Evolutionary conservation across 371 early-diverging fungal genomes (phyloP), one percentile per base, ranked within the genome.

Genomic region (Conidiobolus incongruus): DNA sequence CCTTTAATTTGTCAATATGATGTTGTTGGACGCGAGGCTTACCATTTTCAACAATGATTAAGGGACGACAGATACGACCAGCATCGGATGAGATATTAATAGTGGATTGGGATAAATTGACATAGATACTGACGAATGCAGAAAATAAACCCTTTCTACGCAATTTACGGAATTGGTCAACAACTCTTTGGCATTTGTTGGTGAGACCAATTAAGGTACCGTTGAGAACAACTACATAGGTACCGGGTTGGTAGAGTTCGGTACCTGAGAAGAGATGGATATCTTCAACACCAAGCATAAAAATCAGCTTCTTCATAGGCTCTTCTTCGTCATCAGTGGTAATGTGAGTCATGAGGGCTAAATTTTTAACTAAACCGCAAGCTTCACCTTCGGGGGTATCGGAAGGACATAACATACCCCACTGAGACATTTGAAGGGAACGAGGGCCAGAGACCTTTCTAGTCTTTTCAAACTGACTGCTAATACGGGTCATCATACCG

Each of bases 361-460:
- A 65, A 52, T 98, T 99, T 70, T 99, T 99, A 35, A 99, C 94
- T 43, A 99, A 70, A 52, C 99, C 99, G 65, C 99, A 99, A 0
- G 90, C 91, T 70, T 99, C 97, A 53, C 99, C 99, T 80, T 99
- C 99, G 4, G 99, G 99, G 2, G 99, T 99, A 61, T 99, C 99
- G 0, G 91, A 83, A 0, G 99, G 93, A 61, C 99, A 98, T 43
- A 97, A 53, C 88, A 97, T 87, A 49, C 98, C 99, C 91, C 93
- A 98, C 56, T 94, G 94, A 4, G 95, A 95, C 40, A 61, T 62
- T 53, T 99, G 98, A 45, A 99, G 63, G 4, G 96, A 70, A 61
- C 99, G 71, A 20, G 99, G 99, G 36, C 99, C 99, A 24, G 88
- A 85, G 10, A 99, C 94, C 58, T 99, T 99, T 55, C 99, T 66